These are phyloP conservation scores for Talaromyces verruculosus DNA, from an alignment of 2,329 filamentous ascomycete species.

Conservation along the genomic window DNA sequence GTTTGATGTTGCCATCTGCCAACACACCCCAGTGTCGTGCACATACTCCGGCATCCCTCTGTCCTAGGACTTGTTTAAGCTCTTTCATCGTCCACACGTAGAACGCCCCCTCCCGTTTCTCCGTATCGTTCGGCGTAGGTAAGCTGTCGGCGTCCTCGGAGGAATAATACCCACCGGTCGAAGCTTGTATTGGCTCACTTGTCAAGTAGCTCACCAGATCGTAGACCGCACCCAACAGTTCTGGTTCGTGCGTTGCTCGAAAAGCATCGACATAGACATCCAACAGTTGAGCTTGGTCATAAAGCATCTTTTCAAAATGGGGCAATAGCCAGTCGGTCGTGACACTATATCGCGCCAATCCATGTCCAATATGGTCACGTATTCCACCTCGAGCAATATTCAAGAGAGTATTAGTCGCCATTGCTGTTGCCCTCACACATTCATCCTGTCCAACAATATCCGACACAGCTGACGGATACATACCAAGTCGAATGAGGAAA, in stretches of 20 bases:
- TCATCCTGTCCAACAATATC: conserved; percentile 87
- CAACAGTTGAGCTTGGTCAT: conserved; percentile 85
- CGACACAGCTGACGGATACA: conserved; percentile 69
- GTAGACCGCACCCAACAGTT: conserved; percentile 74
- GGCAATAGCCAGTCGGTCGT: conserved; percentile 91
- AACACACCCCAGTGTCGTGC: conserved; percentile 82
- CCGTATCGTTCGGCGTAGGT: conserved; percentile 69
- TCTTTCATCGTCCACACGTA: conserved; percentile 93
- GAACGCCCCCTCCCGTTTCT: conserved; percentile 87
- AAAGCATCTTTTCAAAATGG: conserved; percentile 96
- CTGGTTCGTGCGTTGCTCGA: conserved; percentile 64
- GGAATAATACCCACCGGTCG: conserved; percentile 75
- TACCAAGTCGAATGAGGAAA: conserved; percentile 73
- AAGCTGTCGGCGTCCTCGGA: conserved; percentile 89
- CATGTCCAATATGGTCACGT: conserved; percentile 73
- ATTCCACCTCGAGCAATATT: conserved; percentile 73
- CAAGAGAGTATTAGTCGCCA: conserved; percentile 77
- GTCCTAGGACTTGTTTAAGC: conserved; percentile 72
- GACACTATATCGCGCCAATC: conserved; percentile 82
- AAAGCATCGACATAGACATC: conserved; percentile 85
- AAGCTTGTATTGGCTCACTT: conserved; percentile 64
- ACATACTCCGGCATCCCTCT: conserved; percentile 68
- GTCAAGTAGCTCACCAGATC: conserved; percentile 88
- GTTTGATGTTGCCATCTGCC: conserved; percentile 80
- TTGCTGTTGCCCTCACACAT: conserved; percentile 69